Conservation (phyloP, 495 filamentous ascomycete genomes). For the Aspergillus affinis region DNA sequence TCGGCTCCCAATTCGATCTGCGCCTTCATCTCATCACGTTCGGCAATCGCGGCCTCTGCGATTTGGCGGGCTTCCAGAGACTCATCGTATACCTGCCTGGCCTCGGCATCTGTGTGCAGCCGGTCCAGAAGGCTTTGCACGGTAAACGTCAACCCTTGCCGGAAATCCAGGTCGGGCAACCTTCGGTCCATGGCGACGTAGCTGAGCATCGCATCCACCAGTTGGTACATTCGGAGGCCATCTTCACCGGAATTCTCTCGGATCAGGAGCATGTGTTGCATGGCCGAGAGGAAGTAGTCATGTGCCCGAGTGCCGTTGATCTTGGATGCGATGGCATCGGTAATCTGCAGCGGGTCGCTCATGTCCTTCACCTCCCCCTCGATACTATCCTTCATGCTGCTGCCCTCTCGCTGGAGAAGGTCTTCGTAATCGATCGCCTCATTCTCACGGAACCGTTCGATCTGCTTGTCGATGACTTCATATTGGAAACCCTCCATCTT, state of each 20-base stretch:
- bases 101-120: slow-evolving; percentile 94
- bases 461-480: slow-evolving; percentile 97
- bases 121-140: slow-evolving; percentile 93
- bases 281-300: slow-evolving; percentile 92
- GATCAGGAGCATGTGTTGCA: slow-evolving; percentile 94
- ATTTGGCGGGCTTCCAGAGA: slow-evolving; percentile 84
- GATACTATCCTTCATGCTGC: slow-evolving; percentile 83
- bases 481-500: slow-evolving; percentile 99
- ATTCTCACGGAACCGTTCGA: slow-evolving; percentile 89
- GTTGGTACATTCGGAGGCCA: slow-evolving; percentile 92
- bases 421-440: slow-evolving; percentile 99
- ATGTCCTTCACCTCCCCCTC: slow-evolving; percentile 93
- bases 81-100: slow-evolving; percentile 86
- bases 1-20: slow-evolving; percentile 91
- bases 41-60: slow-evolving; percentile 91
- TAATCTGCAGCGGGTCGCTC: slow-evolving; percentile 89
- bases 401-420: slow-evolving; percentile 86
- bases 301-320: slow-evolving; percentile 79
- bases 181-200: slow-evolving; percentile 98
- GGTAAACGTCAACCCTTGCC: slow-evolving; percentile 95
- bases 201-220: slow-evolving; percentile 96
- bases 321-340: slow-evolving; percentile 87
- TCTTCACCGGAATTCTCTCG: slow-evolving; percentile 93
- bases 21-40: slow-evolving; percentile 94
- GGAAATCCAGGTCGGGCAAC: slow-evolving; percentile 93